phyloP scores from a whole-genome alignment of 2,329 filamentous ascomycete species.

The Ascocoryne sarcoides region DNA sequence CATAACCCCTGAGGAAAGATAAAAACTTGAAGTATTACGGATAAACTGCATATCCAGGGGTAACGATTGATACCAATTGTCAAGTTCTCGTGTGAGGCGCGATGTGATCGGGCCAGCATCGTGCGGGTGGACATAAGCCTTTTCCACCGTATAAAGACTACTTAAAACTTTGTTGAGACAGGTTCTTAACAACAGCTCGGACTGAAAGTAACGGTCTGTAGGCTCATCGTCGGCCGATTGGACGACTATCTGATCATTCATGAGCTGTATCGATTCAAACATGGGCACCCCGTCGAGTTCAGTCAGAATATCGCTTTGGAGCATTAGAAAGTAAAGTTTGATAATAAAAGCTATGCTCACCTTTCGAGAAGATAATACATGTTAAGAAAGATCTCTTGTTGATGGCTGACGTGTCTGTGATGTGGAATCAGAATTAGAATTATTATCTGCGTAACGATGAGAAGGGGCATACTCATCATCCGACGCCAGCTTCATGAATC shows the following conservation, averaged over 20 bases:
- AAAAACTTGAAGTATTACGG: neutral
- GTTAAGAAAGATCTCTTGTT: too few species aligned
- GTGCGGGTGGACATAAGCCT: neutral
- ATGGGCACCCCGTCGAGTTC: neutral
- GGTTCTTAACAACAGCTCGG: neutral
- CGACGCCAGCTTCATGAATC: neutral
- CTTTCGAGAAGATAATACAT: constrained; percentile 1
- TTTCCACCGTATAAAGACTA: neutral
- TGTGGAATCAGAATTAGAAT: too few species aligned
- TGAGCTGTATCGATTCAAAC: too few species aligned
- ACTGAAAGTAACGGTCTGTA: neutral
- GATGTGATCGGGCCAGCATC: neutral
- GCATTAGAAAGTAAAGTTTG: neutral
- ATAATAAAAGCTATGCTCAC: neutral
- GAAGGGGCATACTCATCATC: neutral
- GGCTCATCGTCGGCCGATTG: too few species aligned
- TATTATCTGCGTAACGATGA: too few species aligned
- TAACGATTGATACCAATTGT: constrained; percentile 1
- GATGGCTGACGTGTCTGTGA: too few species aligned
- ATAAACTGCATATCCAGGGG: neutral
- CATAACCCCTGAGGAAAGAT: neutral
- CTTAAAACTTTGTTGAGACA: neutral
- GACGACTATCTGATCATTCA: too few species aligned
- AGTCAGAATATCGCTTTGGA: neutral
- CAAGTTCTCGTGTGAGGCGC: neutral